Evolutionary conservation across 805 yeast species (phyloP).

Genomic region (Ogataea ganodermae): DNA sequence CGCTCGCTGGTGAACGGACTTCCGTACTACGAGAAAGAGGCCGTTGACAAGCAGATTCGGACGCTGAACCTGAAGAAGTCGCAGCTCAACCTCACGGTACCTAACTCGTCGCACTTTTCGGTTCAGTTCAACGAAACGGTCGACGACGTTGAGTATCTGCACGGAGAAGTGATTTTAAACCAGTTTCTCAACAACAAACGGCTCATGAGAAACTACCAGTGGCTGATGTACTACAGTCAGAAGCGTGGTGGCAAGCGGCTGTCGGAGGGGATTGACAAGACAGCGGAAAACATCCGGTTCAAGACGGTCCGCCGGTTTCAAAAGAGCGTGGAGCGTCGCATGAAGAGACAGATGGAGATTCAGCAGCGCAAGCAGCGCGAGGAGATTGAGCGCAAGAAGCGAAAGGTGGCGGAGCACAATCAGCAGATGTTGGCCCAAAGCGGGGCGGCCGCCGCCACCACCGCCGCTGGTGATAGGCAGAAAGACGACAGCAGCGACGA

Average conservation of each 20-base stretch:
- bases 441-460: neutral
- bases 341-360: constrained; percentile 20
- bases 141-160: constrained; percentile 50
- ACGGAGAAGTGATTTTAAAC: constrained; percentile 49
- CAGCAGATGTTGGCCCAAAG: constrained; percentile 3
- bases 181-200: constrained; percentile 45
- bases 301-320: constrained; percentile 32
- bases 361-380: constrained; percentile 20
- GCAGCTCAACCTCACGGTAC: constrained; percentile 26
- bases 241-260: constrained; percentile 41
- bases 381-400: constrained; percentile 17
- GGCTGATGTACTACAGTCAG: constrained; percentile 50
- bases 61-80: constrained; percentile 31
- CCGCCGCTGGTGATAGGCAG: constrained; percentile 4
- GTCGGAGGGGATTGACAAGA: constrained; percentile 20
- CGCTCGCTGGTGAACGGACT: constrained; percentile 41
- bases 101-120: constrained; percentile 34
- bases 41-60: constrained; percentile 29
- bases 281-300: constrained; percentile 17
- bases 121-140: constrained; percentile 36
- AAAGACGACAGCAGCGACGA: constrained; percentile 12
- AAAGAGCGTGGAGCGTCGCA: constrained; percentile 30
- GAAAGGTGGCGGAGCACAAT: constrained; percentile 9
- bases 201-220: constrained; percentile 44
- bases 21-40: constrained; percentile 41